A percentile compares a stretch with the other conserved stretches of the same genome.
These are phyloP conservation scores for Oxytropis ochrocephala DNA, from an alignment of 306 rosid genomes.

Conservation along the genomic window DNA sequence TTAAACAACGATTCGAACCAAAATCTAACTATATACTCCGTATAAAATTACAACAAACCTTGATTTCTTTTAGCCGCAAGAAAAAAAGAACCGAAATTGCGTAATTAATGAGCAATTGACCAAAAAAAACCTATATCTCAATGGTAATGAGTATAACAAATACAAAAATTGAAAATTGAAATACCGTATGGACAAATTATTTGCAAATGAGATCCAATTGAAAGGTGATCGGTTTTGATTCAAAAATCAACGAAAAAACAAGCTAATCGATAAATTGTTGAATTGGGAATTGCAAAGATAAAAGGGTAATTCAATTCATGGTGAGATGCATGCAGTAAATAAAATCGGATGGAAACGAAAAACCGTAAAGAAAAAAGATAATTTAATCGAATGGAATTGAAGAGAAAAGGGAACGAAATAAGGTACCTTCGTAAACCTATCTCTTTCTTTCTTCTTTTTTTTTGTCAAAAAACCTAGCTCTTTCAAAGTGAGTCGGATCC, in stretches of 20 bases:
- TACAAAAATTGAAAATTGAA: not conserved
- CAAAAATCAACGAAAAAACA: not conserved
- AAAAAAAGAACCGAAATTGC: no score
- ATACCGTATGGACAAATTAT: not conserved
- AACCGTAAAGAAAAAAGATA: not conserved
- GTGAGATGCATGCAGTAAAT: not conserved
- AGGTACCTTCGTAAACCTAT: slow-evolving; percentile 18
- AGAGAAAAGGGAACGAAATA: not conserved
- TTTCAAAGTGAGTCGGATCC: not conserved
- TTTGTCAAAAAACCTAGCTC: no score
- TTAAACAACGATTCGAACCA: no score
- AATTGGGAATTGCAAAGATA: not conserved
- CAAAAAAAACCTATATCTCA: no score
- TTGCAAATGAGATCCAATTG: not conserved
- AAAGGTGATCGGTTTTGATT: not conserved
- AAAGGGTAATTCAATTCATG: not conserved
- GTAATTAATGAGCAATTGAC: no score
- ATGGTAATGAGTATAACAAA: not conserved
- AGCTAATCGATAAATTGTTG: no score
- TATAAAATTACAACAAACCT: no score
- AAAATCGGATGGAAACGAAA: not conserved
- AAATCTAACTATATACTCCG: no score
- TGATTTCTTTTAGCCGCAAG: no score
- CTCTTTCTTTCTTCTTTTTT: no score
- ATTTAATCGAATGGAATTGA: not conserved